Conservation (phyloP, 345 rosid genomes). For the Streptanthus diversifolius region DNA sequence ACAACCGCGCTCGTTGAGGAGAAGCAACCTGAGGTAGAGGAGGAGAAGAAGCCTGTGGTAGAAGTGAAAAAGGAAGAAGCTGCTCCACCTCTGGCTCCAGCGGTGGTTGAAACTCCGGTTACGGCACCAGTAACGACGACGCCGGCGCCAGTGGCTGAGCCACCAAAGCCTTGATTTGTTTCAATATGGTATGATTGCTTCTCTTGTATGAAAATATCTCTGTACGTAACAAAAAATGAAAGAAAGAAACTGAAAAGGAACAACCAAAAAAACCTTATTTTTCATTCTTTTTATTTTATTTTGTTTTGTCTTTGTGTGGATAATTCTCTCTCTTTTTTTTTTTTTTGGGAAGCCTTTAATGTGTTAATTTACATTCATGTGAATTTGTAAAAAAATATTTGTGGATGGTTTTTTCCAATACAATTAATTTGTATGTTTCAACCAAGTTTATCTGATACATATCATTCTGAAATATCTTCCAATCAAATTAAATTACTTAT, state of each 20-base stretch:
- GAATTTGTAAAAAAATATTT: constrained; percentile 26
- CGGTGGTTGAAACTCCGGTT: constrained; percentile 23
- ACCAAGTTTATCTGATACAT: constrained; percentile 14
- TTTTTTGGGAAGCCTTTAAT: constrained; percentile 10
- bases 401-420: constrained; percentile 6
- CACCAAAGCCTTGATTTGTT: constrained; percentile 49
- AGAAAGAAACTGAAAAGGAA: background rate
- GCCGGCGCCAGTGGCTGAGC: constrained; percentile 28
- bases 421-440: constrained; percentile 14
- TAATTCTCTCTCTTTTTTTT: constrained; percentile 16
- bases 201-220: constrained; percentile 23
- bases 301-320: constrained; percentile 34
- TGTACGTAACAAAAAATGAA: constrained; percentile 26
- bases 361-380: constrained; percentile 16
- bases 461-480: background rate
- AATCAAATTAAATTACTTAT: background rate
- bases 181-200: constrained; percentile 7
- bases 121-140: constrained; percentile 25
- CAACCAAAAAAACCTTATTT: constrained; percentile 15
- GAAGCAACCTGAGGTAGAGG: constrained; percentile 30
- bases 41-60: constrained; percentile 34
- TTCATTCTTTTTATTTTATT: constrained; percentile 37
- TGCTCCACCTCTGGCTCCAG: constrained; percentile 25
- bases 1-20: constrained; percentile 23
- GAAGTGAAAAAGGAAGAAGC: constrained; percentile 45